Evolutionary conservation across 2,329 filamentous ascomycete species (phyloP), one percentile per base, ranked within the genome.

Genomic region (Xylariales sp.): DNA sequence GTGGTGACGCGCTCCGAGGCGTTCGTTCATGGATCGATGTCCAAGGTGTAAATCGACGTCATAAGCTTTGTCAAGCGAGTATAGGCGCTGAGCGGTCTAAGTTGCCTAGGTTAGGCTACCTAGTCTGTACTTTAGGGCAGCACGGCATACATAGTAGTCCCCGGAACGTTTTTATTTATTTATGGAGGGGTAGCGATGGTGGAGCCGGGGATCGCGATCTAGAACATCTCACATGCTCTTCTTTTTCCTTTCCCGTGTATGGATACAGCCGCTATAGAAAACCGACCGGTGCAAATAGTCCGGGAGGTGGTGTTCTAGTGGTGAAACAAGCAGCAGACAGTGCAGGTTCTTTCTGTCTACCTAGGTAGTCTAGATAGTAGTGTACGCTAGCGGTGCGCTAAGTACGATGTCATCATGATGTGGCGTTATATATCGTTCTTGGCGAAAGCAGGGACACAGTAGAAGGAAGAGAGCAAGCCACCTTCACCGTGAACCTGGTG

Each of bases 1-100:
- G 67, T 64, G 64, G 67, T 64, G 64, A 67, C 62, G 58, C 54
- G 62, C 43, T 49, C 6, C 23, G 55, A 59, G 49, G 64, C 28
- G 55, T n/a, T 46, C 56, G 55, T 50, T 49, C 53, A 2, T 10
- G 23, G 53, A 68, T 50, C 59, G 62, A 43, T 43, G 63, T 55
- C 53, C 53, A 43, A 49, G 48, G 41, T 28, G 53, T 28, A 36
- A 46, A 53, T 59, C 54, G 61, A 69, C 68, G 68, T 70, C 68
- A 70, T 70, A 62, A 34, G 30, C 18, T 30, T 39, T 41, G 34
- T 8, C 12, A 2, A 23, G 34, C 14, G 16, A 23, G 23, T 28
- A 23, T n/a, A 12, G 12, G 5, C 6, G 50, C n/a, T n/a, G n/a
- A n/a, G n/a, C n/a, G n/a, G n/a, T n/a, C n/a, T n/a, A n/a, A n/a